A percentile compares a stretch with the other conserved stretches of the same genome.
Evolutionary conservation across 352 stramenopile genomes (phyloP).

Genomic region (Phytopythium aichiense): DNA sequence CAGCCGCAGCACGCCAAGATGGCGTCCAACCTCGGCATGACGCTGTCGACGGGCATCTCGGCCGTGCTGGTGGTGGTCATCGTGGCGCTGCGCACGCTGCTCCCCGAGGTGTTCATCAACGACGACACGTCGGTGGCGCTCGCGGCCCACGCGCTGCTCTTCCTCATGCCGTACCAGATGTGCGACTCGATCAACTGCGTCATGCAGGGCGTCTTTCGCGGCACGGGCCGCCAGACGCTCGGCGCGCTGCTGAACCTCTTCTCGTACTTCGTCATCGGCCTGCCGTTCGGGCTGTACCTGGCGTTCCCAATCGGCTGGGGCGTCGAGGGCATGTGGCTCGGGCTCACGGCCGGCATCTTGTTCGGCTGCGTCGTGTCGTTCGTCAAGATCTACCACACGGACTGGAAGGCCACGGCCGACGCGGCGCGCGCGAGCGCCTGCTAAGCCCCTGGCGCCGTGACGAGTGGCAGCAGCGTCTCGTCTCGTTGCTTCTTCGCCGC

Average conservation of each 20-base stretch:
- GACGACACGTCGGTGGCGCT: constrained; percentile 44
- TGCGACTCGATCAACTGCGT: constrained; percentile 66
- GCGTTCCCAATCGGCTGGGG: constrained; percentile 53
- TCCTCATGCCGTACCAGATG: constrained; percentile 67
- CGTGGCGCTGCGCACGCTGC: constrained; percentile 33
- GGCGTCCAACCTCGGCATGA: constrained; percentile 64
- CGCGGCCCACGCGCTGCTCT: constrained; percentile 43
- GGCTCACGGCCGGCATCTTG: constrained; percentile 51
- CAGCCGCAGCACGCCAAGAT: constrained; percentile 80
- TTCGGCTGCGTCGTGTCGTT: constrained; percentile 52
- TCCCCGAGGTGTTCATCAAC: constrained; percentile 73
- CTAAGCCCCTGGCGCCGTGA: constrained; percentile 10
- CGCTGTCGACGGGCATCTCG: constrained; percentile 45
- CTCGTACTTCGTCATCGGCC: constrained; percentile 65
- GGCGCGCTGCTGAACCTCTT: constrained; percentile 62
- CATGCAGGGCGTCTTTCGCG: constrained; percentile 73
- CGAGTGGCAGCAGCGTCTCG: background rate
- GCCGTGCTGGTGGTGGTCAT: constrained; percentile 35
- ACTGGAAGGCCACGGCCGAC: constrained; percentile 61
- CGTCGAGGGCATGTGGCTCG: constrained; percentile 74
- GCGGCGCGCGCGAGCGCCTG: constrained; percentile 42
- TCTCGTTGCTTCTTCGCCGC: background rate
- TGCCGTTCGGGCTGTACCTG: constrained; percentile 57
- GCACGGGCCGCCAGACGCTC: constrained; percentile 50
- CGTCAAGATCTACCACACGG: constrained; percentile 50